Base-by-base conservation (phyloP, 2,329 filamentous ascomycete genomes). In the Exophiala mesophila region DNA sequence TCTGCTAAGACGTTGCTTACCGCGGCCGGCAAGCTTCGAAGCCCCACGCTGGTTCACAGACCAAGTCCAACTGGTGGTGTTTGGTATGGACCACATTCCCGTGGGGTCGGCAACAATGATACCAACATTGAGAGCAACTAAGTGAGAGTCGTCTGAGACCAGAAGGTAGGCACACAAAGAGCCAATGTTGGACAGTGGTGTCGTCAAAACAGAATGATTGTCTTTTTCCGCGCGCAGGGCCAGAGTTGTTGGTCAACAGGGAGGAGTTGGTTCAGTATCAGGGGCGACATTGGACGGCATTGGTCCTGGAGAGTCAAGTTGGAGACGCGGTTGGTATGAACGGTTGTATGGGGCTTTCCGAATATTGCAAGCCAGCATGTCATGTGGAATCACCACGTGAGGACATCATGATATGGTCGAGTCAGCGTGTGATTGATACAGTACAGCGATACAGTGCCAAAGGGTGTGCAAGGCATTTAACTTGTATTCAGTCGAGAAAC, bases 1-100 rank as follows among this genome's bases (percentile, higher is more conserved):
- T 47, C 46, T 30, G 52, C 50, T 7, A 39, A 42, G 24, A 44
- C 44, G 37, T 33, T 51, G 32, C 47, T 56, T 17, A 45, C 52
- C 8, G 46, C 49, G 21, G 47, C 51, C 19, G 41, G 42, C 30
- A 54, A 53, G 36, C 24, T 34, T 17, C 40, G 34, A 29, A 54
- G 44, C 24, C 53, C 52, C 34, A 45, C 37, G 21, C 38, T 47
- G 26, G 23, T 45, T 13, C 47, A 43, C 21, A 37, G 44, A 19
- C 33, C 46, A 26, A 45, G 36, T 28, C 21, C 36, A 24, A 37
- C 46, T 38, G 37, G 43, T 13, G 42, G 41, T 37, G 45, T 34
- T 20, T 51, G 40, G 37, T 49, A 48, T 33, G 47, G 47, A 30
- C 44, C 53, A 20, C 39, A 45, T 23, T 45, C 37, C 17, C 41